These are phyloP conservation scores for Paraconiothyrium brasiliense DNA, from an alignment of 2,329 filamentous ascomycete genomes.

Conservation along the genomic window DNA sequence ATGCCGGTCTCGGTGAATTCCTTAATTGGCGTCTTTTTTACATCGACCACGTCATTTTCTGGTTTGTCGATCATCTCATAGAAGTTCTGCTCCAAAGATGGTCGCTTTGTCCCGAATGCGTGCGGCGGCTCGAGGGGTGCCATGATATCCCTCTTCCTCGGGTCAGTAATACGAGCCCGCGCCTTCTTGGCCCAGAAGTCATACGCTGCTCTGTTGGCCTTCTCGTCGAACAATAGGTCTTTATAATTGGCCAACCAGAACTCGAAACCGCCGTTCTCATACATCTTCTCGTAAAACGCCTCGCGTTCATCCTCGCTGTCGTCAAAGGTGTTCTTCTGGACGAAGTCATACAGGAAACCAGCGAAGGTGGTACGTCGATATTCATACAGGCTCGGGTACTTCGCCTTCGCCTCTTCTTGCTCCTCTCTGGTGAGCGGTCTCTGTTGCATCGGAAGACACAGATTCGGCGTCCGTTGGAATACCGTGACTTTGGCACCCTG, in stretches of 20 bases:
- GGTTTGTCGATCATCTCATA: conserved; percentile 57
- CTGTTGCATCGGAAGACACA: conserved; percentile 70
- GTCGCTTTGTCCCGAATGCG: conserved; percentile 59
- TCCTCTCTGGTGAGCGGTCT: conserved; percentile 59
- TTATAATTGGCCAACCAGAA: conserved; percentile 56
- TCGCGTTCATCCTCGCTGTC: conserved; percentile 55
- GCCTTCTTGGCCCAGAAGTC: conserved; percentile 59
- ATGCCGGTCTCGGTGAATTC: conserved; percentile 53
- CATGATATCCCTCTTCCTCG: conserved; percentile 57
- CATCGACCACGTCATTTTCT: conserved; percentile 55
- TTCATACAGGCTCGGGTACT: conserved; percentile 61
- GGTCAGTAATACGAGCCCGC: conserved; percentile 53
- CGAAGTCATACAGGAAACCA: conserved; percentile 67
- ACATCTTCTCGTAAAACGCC: conserved; percentile 54
- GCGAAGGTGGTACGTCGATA: conserved; percentile 64
- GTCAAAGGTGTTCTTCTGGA: conserved; percentile 63
- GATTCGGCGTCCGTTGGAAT: conserved; percentile 74
- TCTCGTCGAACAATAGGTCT: conserved; percentile 52
- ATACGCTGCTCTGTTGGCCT: conserved; percentile 57
- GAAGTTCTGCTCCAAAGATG: conserved; percentile 57
- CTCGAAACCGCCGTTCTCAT: conserved; percentile 51
- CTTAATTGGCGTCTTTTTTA: conserved; percentile 54
- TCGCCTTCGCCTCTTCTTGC: conserved; percentile 56
- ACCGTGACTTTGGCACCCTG: conserved; percentile 63
- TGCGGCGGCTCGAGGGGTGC: conserved; percentile 56